Base-by-base conservation (phyloP, 2,329 filamentous ascomycete genomes). In the Ophiostoma piceae region DNA sequence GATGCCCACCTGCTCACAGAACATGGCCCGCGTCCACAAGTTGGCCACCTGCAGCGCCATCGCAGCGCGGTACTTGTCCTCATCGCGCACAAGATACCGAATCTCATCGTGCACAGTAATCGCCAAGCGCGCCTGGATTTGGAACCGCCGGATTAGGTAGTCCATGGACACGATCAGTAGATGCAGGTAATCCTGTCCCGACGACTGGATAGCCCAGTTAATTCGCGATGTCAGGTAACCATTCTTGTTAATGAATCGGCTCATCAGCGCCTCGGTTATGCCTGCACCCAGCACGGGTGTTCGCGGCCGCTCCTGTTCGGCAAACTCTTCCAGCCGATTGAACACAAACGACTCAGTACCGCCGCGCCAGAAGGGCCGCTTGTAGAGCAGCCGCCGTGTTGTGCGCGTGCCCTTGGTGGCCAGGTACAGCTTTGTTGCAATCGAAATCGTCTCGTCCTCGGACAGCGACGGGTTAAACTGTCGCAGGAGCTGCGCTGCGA, bases 81-180 rank as follows among this genome's bases (percentile, higher is more conserved):
- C 83, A 2, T 94, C 85, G 76, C 89, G 90, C 60, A 97, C 93
- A 0, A 99, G 84, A 76, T 99, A 99, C 19, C 95, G 87, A 73
- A 99, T 98, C 79, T 99, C 96, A 76, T 99, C 96, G 77, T 99
- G 95, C 0, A 99, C 95, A 0, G 94, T 98, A 72, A 99, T 92
- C 19, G 94, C 88, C 1, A 99, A 82, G 1, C 96, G 91, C 4
- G 93, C 93, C 69, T 91, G 80, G 72, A 99, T 87, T 75, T 92
- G 94, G 82, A 91, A 99, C 5, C 90, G 90, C 1, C 92, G 87
- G 68, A 90, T 89, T 2, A 99, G 85, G 76, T 96, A 97, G 77
- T 98, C 94, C 96, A 99, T 99, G 16, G 88, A 85, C 2, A 98
- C 87, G 73, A 99, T 92, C 22, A 99, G 85, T 4, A 99, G 87